Base-by-base conservation (phyloP, 768 basidiomycete species). In the Tricholoma bakamatsutake region DNA sequence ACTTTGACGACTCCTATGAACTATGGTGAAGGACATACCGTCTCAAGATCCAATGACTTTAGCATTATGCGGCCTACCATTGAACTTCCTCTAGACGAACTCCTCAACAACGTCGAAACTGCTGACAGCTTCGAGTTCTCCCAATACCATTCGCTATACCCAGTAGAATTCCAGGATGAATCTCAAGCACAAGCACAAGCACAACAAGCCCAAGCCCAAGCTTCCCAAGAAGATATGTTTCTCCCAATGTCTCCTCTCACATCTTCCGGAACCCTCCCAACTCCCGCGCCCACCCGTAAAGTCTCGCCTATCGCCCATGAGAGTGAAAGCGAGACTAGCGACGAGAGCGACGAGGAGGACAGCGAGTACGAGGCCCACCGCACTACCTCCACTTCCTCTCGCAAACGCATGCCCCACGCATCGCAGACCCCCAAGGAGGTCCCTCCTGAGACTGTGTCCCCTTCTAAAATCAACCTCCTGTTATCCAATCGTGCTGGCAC, bases 11-110 rank as follows among this genome's bases (percentile, higher is more conserved):
- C 76, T 58, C 67, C 78, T 53, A 80, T 85, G 80, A 88, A 83
- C 64, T 91, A 91, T 67, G 90, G 88, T 53, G 90, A 91, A 71
- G 88, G 84, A 48, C 75, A 84, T 62, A 80, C 72, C 64, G 65
- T 73, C 56, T 71, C 74, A 58, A 69, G 73, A 17, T 63, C 67
- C 55, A 79, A 82, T 55, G 71, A 76, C 33, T 80, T 90, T 63
- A 79, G 78, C 68, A 83, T 92, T 58, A 67, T 73, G 8, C 83
- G 90, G 10, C 91, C 90, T 0, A 92, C 91, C 42, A 91, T 92
- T 64, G 90, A 93, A 66, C 81, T 92, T 27, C 85, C 87, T 4
- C 80, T 93, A n/a, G 90, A 93, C 61, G 90, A 93, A 58, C 77
- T 93, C 56, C 79, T 93, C 57, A 76, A 78, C 58, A 71, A 70